Percentiles rank a stretch among this genome's conserved stretches.
Evolutionary conservation across 163 green algal species (phyloP).

Genomic region (Chlamydomonas reinhardtii): DNA sequence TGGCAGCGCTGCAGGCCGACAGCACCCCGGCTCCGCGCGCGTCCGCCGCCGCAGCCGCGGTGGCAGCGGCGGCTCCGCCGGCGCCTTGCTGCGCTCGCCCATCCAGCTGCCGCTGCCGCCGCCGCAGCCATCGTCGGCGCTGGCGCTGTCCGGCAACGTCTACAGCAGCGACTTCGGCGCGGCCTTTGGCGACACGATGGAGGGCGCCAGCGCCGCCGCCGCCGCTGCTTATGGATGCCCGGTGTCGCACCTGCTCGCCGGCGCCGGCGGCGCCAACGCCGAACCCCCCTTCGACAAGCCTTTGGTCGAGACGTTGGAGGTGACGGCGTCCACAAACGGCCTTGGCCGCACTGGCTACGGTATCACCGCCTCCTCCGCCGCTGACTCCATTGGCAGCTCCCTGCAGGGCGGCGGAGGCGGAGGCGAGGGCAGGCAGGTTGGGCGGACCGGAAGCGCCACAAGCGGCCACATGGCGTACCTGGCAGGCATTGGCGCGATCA

Average conservation of each 20-base stretch:
- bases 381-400: neutral
- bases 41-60: neutral
- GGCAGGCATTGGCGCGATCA: neutral
- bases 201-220: neutral
- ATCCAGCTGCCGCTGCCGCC: neutral
- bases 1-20: too few relatives aligned
- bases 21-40: too few relatives aligned
- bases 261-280: neutral
- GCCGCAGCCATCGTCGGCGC: neutral
- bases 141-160: neutral
- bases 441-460: neutral
- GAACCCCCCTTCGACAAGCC: neutral
- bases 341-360: neutral
- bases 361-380: neutral
- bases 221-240: neutral
- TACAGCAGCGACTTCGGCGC: neutral
- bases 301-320: slow-evolving; percentile 32
- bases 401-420: neutral
- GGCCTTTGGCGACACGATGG: too few relatives aligned
- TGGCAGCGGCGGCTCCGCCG: neutral
- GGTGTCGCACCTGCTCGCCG: neutral
- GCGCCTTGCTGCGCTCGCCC: too few relatives aligned
- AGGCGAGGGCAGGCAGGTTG: neutral
- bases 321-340: neutral
- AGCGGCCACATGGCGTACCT: too few relatives aligned